phyloP scores from a whole-genome alignment of 1,139 yeast species.

The Debaryomycetaceae sp. region DNA sequence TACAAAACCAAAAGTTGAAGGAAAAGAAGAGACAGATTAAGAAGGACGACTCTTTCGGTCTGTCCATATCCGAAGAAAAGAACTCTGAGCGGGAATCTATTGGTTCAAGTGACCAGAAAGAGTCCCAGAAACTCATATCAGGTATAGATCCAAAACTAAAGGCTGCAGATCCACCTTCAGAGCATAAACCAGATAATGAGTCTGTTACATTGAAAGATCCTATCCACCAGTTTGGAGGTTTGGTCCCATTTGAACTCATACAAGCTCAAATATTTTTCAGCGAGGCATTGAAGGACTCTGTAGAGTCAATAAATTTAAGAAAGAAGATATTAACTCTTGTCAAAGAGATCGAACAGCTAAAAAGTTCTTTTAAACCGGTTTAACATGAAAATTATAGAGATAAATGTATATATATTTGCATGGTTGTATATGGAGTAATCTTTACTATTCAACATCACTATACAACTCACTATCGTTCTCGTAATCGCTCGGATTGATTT shows the following conservation, averaged over 20 bases:
- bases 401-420: background rate
- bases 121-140: background rate
- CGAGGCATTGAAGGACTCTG: constrained; percentile 23
- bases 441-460: constrained; percentile 34
- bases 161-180: background rate
- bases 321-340: constrained; percentile 17
- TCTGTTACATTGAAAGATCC: constrained; percentile 29
- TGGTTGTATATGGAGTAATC: constrained; percentile 2
- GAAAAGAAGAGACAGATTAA: constrained; percentile 1
- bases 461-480: constrained; percentile 49
- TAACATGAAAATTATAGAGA: background rate
- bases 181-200: background rate
- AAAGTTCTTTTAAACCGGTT: background rate
- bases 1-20: constrained; percentile 4
- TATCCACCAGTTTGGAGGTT: constrained; percentile 47
- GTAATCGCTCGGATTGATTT: constrained; percentile 42
- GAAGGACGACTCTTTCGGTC: background rate
- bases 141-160: background rate
- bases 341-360: constrained; percentile 13
- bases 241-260: constrained; percentile 43
- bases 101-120: background rate
- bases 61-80: background rate
- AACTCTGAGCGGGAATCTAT: background rate
- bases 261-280: constrained; percentile 38
- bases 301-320: constrained; percentile 27